These are phyloP conservation scores for Colletotrichum plurivorum DNA, from an alignment of 2,329 filamentous ascomycete species.

Conservation along the genomic window DNA sequence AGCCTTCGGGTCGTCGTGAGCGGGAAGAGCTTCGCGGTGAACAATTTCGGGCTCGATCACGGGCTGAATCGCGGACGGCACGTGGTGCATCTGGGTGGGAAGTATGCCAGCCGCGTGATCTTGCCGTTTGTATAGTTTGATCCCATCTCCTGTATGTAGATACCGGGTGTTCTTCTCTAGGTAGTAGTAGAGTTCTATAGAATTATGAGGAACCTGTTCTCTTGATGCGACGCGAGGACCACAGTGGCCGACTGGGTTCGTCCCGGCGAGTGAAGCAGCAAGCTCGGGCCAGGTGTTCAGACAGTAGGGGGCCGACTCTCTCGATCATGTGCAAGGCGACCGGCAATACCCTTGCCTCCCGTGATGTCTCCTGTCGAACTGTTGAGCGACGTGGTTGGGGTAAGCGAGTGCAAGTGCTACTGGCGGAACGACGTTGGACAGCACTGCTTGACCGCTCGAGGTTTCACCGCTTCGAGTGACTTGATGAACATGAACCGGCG, in stretches of 20 bases:
- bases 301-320: neutral
- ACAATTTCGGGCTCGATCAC: conserved; percentile 19
- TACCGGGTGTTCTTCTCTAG: neutral
- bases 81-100: conserved; percentile 42
- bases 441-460: neutral
- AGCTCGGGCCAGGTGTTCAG: conserved; percentile 23
- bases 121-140: conserved; percentile 13
- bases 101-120: conserved; percentile 43
- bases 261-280: neutral
- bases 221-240: neutral
- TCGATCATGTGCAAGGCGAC: conserved; percentile 7
- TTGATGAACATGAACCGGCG: neutral
- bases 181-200: neutral
- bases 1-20: conserved; percentile 43
- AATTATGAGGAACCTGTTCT: neutral
- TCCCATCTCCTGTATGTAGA: conserved; percentile 3
- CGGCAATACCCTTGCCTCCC: conserved; percentile 12
- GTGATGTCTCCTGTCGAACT: neutral
- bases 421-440: neutral
- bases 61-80: conserved; percentile 43
- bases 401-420: neutral
- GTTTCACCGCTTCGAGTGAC: neutral
- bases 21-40: conserved; percentile 43
- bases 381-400: neutral
- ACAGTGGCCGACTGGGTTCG: neutral